Evolutionary conservation across 192 early-diverging fungal species (phyloP).

Genomic region (Backusella tarrabulga): DNA sequence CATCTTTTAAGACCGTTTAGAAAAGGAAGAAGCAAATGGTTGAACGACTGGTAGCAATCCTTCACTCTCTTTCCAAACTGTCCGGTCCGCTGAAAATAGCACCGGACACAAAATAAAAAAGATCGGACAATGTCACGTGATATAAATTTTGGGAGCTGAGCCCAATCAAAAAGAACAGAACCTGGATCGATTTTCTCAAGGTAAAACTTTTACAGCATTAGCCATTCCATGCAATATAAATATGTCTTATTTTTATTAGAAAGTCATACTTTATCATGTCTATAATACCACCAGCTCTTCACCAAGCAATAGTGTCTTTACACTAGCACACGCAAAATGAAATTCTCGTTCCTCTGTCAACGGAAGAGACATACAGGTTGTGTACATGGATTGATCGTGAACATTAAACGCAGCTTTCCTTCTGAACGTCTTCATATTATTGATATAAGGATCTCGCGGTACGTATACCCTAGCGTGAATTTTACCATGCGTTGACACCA

Average conservation of each 20-base stretch:
- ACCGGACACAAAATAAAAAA: not conserved
- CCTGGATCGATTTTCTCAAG: no score
- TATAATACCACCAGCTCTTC: not conserved
- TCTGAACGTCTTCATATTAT: not conserved
- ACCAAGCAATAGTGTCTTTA: not conserved
- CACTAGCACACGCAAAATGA: not conserved
- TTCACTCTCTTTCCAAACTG: slow-evolving; percentile 1
- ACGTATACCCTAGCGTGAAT: not conserved
- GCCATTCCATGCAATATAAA: no score
- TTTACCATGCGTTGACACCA: not conserved
- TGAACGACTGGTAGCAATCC: not conserved
- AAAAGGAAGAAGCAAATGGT: slow-evolving; percentile 15
- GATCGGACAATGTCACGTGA: not conserved
- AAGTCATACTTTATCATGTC: no score
- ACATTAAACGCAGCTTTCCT: not conserved
- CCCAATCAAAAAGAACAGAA: not conserved
- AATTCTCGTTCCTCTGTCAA: not conserved
- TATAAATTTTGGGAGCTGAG: not conserved
- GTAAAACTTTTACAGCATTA: no score
- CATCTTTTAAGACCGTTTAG: slow-evolving; percentile 21
- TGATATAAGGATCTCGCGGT: not conserved
- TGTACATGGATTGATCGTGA: not conserved
- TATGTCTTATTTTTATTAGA: no score
- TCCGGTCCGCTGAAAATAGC: not conserved
- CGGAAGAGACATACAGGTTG: not conserved